Conservation (phyloP, 352 stramenopile genomes). For the Phytophthora idaei region DNA sequence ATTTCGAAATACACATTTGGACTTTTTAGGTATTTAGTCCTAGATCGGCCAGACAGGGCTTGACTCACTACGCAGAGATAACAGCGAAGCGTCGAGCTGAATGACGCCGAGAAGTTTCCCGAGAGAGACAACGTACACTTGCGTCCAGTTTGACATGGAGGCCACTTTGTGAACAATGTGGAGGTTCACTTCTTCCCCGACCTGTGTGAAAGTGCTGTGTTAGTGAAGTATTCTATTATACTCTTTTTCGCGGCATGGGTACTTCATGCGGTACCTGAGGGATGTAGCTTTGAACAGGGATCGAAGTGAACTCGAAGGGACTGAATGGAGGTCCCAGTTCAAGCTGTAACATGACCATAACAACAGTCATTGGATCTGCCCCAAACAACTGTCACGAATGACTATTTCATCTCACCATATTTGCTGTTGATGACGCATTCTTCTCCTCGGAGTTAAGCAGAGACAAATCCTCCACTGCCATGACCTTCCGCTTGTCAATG, state of each 20-base stretch:
- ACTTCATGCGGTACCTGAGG: conserved; percentile 40
- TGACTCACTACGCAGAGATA: conserved; percentile 11
- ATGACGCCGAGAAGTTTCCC: conserved; percentile 75
- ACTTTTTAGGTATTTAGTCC: background rate
- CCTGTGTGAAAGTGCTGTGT: conserved; percentile 20
- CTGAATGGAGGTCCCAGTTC: conserved; percentile 76
- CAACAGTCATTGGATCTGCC: background rate
- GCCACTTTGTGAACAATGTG: conserved; percentile 78
- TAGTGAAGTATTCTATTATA: background rate
- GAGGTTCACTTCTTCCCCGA: conserved; percentile 77
- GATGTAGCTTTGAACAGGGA: conserved; percentile 80
- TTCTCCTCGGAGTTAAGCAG: conserved; percentile 75
- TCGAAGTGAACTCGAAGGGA: conserved; percentile 64
- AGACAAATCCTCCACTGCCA: conserved; percentile 71
- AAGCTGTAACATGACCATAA: conserved; percentile 39
- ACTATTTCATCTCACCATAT: conserved; percentile 37
- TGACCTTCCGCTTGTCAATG: conserved; percentile 73
- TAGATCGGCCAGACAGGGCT: conserved; percentile 12
- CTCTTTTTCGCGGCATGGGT: background rate
- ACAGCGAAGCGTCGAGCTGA: conserved; percentile 65
- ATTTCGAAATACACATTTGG: background rate
- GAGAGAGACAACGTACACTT: conserved; percentile 81
- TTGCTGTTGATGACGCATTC: conserved; percentile 50
- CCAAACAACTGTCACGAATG: background rate
- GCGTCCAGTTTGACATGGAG: conserved; percentile 85